A percentile compares a stretch with the other conserved stretches of the same genome.
phyloP scores from a whole-genome alignment of 495 filamentous ascomycete genomes.

The Thermochaetoides thermophila region DNA sequence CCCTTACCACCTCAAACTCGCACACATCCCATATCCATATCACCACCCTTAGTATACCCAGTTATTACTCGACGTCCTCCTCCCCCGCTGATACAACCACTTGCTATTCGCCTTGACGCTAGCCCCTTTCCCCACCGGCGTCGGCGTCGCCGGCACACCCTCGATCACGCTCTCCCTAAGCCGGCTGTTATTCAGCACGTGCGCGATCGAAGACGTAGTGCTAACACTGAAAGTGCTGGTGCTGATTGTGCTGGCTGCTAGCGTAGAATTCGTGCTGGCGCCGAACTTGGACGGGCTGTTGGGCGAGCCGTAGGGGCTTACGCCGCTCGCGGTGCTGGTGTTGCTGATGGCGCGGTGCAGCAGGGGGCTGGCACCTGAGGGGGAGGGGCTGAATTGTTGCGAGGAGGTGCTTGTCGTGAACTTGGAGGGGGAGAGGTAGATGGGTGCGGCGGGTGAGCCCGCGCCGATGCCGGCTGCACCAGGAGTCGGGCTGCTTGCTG shows the following conservation, averaged over 20 bases:
- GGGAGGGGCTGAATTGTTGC: conserved; percentile 15
- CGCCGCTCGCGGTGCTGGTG: not conserved
- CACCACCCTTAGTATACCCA: no score
- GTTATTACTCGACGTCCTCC: conserved; percentile 26
- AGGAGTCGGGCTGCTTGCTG: conserved; percentile 24
- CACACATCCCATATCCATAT: not conserved
- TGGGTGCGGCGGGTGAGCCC: no score
- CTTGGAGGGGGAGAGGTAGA: conserved; percentile 10
- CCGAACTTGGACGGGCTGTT: conserved; percentile 17
- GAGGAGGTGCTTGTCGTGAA: conserved; percentile 5
- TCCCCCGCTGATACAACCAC: conserved; percentile 78
- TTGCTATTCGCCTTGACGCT: conserved; percentile 68
- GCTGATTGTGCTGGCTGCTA: no score
- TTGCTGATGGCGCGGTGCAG: conserved; percentile 47
- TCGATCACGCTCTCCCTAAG: conserved; percentile 31
- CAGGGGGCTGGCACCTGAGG: conserved; percentile 40
- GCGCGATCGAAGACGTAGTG: no score
- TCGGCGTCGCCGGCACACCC: conserved; percentile 34
- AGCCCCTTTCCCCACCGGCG: conserved; percentile 52
- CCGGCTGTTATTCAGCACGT: no score
- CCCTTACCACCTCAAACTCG: no score
- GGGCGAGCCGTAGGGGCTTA: not conserved
- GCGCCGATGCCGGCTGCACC: no score
- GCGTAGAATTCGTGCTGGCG: conserved; percentile 33
- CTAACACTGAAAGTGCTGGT: no score